Conservation (phyloP, 2,329 filamentous ascomycete genomes). For the Alternaria sp. region DNA sequence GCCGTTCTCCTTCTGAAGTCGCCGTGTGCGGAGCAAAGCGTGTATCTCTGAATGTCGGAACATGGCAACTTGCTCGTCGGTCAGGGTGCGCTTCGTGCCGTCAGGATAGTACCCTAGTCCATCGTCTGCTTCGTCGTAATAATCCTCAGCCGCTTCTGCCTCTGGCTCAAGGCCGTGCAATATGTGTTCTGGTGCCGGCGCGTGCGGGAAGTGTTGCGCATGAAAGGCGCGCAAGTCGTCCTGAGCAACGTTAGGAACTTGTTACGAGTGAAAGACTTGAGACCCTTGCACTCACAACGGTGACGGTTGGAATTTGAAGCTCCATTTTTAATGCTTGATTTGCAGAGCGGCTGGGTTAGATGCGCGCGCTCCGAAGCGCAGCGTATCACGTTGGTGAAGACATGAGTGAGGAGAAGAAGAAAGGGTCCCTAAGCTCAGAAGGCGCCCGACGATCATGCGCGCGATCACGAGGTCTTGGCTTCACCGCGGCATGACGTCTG, state of each 20-base stretch:
- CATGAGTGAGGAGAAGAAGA: slow-evolving; percentile 25
- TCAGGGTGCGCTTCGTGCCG: slow-evolving; percentile 86
- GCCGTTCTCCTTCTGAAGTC: slow-evolving; percentile 33
- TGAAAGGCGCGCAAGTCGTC: slow-evolving; percentile 57
- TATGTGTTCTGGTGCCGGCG: slow-evolving; percentile 47
- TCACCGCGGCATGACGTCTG: slow-evolving; percentile 48
- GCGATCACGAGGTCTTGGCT: slow-evolving; percentile 48
- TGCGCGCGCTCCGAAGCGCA: slow-evolving; percentile 29
- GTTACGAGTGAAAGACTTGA: neutral
- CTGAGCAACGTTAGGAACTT: slow-evolving; percentile 41
- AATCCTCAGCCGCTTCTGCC: slow-evolving; percentile 34
- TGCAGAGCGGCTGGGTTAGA: neutral
- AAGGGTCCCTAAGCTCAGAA: slow-evolving; percentile 17
- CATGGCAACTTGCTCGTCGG: slow-evolving; percentile 88
- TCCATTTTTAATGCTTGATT: slow-evolving; percentile 24
- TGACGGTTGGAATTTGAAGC: slow-evolving; percentile 44
- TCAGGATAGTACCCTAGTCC: slow-evolving; percentile 85
- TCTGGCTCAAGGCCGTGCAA: slow-evolving; percentile 42
- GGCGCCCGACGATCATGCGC: slow-evolving; percentile 35
- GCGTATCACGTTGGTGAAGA: slow-evolving; percentile 21
- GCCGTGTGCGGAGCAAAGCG: slow-evolving; percentile 62
- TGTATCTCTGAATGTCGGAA: slow-evolving; percentile 91
- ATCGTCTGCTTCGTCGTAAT: slow-evolving; percentile 64
- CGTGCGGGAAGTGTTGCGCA: slow-evolving; percentile 54
- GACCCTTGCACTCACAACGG: slow-evolving; percentile 34